phyloP scores from a whole-genome alignment of 129 eudicot species.

The Pseudognaphalium luteoalbum region DNA sequence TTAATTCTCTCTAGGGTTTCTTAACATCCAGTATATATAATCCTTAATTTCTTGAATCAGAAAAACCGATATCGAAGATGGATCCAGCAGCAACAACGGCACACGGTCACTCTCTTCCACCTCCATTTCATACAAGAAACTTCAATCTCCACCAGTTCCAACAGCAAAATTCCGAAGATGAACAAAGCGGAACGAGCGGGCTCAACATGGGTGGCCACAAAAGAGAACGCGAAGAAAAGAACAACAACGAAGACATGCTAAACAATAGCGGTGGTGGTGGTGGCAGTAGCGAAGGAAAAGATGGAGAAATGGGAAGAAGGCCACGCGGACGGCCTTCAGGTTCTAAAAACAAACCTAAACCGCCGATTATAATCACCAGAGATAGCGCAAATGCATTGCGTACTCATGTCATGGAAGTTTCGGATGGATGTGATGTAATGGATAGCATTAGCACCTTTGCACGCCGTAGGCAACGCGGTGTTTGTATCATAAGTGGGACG shows the following conservation, averaged over 20 bases:
- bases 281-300: constrained; percentile 43
- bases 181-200: constrained; percentile 63
- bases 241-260: constrained; percentile 31
- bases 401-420: constrained; percentile 77
- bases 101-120: constrained; percentile 67
- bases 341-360: constrained; percentile 73
- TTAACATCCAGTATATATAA: neutral
- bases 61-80: constrained; percentile 34
- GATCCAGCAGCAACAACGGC: constrained; percentile 46
- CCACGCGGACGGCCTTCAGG: constrained; percentile 81
- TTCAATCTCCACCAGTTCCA: constrained; percentile 64
- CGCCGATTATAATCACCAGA: constrained; percentile 67
- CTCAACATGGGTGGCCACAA: constrained; percentile 54
- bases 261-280: constrained; percentile 34
- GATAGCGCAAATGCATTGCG: constrained; percentile 81
- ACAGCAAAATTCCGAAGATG: constrained; percentile 66
- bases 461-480: constrained; percentile 70
- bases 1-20: neutral
- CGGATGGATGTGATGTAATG: constrained; percentile 73
- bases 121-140: constrained; percentile 70
- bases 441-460: constrained; percentile 68
- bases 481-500: constrained; percentile 68
- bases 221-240: constrained; percentile 53
- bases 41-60: neutral
- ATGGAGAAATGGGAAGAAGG: constrained; percentile 53